Percentiles rank a stretch among this genome's conserved stretches.
These are phyloP conservation scores for Komagataella mondaviorum DNA, from an alignment of 805 yeast species.

Conservation along the genomic window DNA sequence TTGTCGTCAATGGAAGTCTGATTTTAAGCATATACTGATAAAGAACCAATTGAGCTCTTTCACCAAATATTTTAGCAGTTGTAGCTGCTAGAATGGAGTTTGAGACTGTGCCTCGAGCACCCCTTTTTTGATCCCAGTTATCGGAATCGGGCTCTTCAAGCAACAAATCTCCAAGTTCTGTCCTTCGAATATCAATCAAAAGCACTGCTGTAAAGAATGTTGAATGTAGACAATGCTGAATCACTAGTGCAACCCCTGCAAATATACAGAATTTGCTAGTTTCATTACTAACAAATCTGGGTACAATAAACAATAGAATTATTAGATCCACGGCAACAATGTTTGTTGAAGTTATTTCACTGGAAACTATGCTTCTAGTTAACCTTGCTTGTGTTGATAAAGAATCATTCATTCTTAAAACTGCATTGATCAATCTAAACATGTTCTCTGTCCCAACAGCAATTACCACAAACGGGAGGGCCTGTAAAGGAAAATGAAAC, in stretches of 20 bases:
- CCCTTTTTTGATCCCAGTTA: not conserved
- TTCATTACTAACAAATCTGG: constrained; percentile 14
- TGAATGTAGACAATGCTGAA: constrained; percentile 48
- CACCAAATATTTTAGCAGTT: not conserved
- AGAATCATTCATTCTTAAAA: constrained; percentile 27
- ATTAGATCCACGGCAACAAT: constrained; percentile 16
- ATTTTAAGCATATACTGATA: constrained; percentile 20
- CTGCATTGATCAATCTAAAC: constrained; percentile 27
- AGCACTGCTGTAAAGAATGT: constrained; percentile 55
- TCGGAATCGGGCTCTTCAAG: not conserved
- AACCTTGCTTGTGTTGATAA: constrained; percentile 23
- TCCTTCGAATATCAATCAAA: constrained; percentile 50
- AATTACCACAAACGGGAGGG: constrained; percentile 25
- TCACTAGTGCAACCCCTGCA: constrained; percentile 29
- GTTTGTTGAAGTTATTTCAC: constrained; percentile 23
- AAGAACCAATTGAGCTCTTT: constrained; percentile 2
- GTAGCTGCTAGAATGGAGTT: not conserved
- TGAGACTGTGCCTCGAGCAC: not conserved
- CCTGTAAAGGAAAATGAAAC: constrained; percentile 23
- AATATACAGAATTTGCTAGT: constrained; percentile 30
- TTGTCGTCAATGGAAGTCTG: constrained; percentile 22
- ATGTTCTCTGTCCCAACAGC: constrained; percentile 33
- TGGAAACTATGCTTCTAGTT: constrained; percentile 20
- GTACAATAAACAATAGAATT: constrained; percentile 11
- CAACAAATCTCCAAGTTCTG: constrained; percentile 41